A percentile compares a stretch with the other conserved stretches of the same genome.
Conservation (phyloP, 163 green algal species). For the Picocystis sp. region DNA sequence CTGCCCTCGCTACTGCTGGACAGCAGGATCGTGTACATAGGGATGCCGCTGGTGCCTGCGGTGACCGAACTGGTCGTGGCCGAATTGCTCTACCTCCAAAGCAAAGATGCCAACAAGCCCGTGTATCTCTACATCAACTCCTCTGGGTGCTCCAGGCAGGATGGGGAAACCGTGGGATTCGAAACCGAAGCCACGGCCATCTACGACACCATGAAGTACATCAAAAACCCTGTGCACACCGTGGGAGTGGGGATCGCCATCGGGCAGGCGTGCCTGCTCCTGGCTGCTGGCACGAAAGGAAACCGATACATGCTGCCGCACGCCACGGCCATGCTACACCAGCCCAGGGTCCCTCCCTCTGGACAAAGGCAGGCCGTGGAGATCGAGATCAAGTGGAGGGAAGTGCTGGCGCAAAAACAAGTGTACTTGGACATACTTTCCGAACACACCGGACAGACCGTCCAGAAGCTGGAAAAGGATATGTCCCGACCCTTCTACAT, state of each 20-base stretch:
- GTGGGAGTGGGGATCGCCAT: slow-evolving; percentile 67
- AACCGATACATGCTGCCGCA: slow-evolving; percentile 75
- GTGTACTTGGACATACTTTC: slow-evolving; percentile 67
- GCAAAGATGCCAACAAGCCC: slow-evolving; percentile 69
- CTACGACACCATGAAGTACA: slow-evolving; percentile 87
- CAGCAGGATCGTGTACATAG: slow-evolving; percentile 89
- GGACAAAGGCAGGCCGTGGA: slow-evolving; percentile 85
- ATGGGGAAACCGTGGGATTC: slow-evolving; percentile 93
- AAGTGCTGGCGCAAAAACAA: slow-evolving; percentile 82
- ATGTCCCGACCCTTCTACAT: slow-evolving; percentile 83
- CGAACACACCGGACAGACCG: slow-evolving; percentile 62
- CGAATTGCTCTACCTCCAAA: slow-evolving; percentile 94
- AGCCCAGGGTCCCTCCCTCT: slow-evolving; percentile 76
- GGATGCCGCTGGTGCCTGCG: slow-evolving; percentile 93
- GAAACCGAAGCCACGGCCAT: slow-evolving; percentile 93
- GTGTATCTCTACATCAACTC: slow-evolving; percentile 98
- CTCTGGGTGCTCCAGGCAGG: slow-evolving; percentile 80
- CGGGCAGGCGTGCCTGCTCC: slow-evolving; percentile 68
- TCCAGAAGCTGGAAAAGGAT: slow-evolving; percentile 80
- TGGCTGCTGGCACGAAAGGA: slow-evolving; percentile 60
- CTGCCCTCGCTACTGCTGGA: slow-evolving; percentile 89
- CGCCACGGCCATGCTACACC: slow-evolving; percentile 88
- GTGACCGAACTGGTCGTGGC: slow-evolving; percentile 97
- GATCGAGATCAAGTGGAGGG: slow-evolving; percentile 86
- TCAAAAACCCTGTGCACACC: slow-evolving; percentile 85